Evolutionary conservation across 202 grass and related monocot genomes (phyloP).

Genomic region (Miscanthus sacchariflorus): DNA sequence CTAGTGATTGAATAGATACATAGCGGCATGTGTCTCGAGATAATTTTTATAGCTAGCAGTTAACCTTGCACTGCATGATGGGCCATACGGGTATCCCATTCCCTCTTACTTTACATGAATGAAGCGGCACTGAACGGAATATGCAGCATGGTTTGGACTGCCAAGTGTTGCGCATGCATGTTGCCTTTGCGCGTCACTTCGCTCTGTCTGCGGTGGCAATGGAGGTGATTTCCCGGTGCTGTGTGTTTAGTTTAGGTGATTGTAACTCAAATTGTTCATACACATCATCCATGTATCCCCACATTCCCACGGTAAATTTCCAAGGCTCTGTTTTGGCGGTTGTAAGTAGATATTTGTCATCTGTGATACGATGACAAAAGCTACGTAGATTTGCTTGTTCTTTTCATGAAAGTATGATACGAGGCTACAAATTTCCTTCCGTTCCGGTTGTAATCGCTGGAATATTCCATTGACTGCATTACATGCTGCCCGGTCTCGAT

Average conservation of each 20-base stretch:
- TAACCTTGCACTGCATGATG: slow-evolving; percentile 30
- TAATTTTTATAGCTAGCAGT: slow-evolving; percentile 46
- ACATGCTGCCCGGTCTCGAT: neutral
- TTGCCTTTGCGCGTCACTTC: neutral
- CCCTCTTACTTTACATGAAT: neutral
- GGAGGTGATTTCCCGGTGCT: neutral
- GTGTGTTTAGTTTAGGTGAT: slow-evolving; percentile 37
- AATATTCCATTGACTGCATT: neutral
- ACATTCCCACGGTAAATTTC: neutral
- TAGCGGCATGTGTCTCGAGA: slow-evolving; percentile 23
- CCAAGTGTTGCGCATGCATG: neutral
- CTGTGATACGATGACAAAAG: neutral
- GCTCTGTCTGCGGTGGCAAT: neutral
- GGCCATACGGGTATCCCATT: neutral
- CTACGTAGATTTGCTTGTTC: neutral
- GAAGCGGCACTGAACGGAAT: neutral
- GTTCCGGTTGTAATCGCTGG: neutral
- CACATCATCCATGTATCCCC: slow-evolving; percentile 6
- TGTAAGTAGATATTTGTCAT: neutral
- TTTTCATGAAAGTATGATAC: neutral
- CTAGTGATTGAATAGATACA: slow-evolving; percentile 77
- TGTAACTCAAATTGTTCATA: slow-evolving; percentile 40
- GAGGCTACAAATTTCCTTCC: neutral
- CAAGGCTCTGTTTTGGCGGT: neutral
- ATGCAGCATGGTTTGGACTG: slow-evolving; percentile 4